Evolutionary conservation across 2,329 filamentous ascomycete species (phyloP), one percentile per base, ranked within the genome.

Genomic region (Beauveria varroae): DNA sequence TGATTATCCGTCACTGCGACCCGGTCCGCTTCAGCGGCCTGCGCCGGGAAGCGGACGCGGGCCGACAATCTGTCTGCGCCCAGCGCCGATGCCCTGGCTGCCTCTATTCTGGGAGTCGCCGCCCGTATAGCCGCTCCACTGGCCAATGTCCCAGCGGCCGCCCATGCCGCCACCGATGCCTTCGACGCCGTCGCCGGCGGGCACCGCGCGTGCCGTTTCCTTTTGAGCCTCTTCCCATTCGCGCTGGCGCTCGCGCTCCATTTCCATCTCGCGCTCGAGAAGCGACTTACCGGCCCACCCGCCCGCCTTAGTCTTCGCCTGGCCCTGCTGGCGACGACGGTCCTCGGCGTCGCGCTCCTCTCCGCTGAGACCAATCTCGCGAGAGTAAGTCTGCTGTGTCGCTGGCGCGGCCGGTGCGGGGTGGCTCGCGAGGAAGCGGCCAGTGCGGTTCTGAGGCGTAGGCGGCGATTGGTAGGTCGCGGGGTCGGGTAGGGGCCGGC

Each of bases 221-320:
- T 85, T 79, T 73, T 93, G 90, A 1, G 85, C 78, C 64, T 89
- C 85, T 72, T 95, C 90, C 90, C 90, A 93, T 71, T 93, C 89
- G 61, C 80, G 81, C 74, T 93, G 89, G 16, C 89, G 79, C 75
- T 91, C 84, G 9, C 89, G 70, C 73, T 93, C 89, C 70, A 88
- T 79, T 72, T 93, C 89, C 87, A 92, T 91, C 73, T 93, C 89
- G 30, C 87, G 84, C 74, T 92, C 89, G 1, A 92, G 81, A 10
- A 92, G 79, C 0, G 86, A 89, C 75, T 88, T 89, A 65, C 81
- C 81, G 1, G 85, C 85, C 82, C 81, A 85, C 0, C 83, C 85
- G 30, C 78, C 81, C 1, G 85, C 82, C 70, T 85, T 86, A 22
- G 85, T 87, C 70, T 83, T 80, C 54, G 76, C 73, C 68, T 88